Conservation (phyloP, 441 rosid genomes). For the Codiaeum variegatum region DNA sequence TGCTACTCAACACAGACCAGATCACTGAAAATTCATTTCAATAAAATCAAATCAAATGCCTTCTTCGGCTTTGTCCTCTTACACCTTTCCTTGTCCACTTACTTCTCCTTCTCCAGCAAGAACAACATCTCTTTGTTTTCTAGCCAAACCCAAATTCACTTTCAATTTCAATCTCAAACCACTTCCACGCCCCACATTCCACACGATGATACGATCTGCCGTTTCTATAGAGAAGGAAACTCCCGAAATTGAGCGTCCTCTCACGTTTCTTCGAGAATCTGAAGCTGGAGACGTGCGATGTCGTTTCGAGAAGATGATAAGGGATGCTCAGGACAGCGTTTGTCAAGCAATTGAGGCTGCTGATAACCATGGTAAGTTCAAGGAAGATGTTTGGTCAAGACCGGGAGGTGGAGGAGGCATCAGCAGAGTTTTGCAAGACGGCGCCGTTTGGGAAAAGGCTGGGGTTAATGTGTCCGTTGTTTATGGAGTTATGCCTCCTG, state of each 20-base stretch:
- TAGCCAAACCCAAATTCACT: background rate
- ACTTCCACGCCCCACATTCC: background rate
- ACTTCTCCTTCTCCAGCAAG: background rate
- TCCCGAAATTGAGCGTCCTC: slow-evolving; percentile 63
- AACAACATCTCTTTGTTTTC: background rate
- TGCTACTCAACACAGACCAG: background rate
- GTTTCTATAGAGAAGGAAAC: slow-evolving; percentile 83
- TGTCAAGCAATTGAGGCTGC: slow-evolving; percentile 65
- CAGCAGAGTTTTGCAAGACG: slow-evolving; percentile 87
- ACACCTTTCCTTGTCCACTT: background rate
- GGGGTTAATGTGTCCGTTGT: slow-evolving; percentile 96
- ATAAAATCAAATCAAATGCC: slow-evolving; percentile 12
- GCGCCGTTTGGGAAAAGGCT: slow-evolving; percentile 92
- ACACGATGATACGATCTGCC: slow-evolving; percentile 37
- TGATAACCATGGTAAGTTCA: slow-evolving; percentile 61
- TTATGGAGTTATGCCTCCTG: slow-evolving; percentile 96
- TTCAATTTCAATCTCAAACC: background rate
- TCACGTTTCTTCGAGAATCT: slow-evolving; percentile 64
- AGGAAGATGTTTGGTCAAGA: slow-evolving; percentile 98
- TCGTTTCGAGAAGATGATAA: slow-evolving; percentile 85
- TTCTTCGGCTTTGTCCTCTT: slow-evolving; percentile 5
- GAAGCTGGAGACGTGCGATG: slow-evolving; percentile 54
- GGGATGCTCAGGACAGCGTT: slow-evolving; percentile 72
- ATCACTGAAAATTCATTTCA: background rate
- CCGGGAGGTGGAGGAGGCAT: slow-evolving; percentile 98